phyloP scores from a whole-genome alignment of 2,329 filamentous ascomycete species.

The Tolypocladium sp. region DNA sequence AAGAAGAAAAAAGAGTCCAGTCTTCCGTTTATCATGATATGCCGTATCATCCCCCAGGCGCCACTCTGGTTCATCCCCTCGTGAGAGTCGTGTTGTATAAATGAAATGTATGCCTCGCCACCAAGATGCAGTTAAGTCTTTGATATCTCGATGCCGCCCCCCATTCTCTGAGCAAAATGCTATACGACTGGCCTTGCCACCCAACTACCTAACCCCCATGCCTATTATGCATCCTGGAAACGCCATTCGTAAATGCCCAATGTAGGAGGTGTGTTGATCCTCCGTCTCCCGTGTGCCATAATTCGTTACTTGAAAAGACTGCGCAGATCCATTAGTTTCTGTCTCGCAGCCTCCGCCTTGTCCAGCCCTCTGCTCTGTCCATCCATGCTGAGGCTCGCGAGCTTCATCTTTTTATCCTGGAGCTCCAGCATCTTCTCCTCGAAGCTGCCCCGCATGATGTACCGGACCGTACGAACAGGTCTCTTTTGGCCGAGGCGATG shows the following conservation, averaged over 20 bases:
- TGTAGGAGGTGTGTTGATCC: neutral
- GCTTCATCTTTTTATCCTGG: conserved; percentile 84
- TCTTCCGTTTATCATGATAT: neutral
- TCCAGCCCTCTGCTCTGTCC: conserved; percentile 44
- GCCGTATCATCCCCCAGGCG: neutral
- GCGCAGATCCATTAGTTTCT: conserved; percentile 50
- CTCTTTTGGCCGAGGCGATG: conserved; percentile 85
- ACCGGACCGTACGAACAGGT: conserved; percentile 78
- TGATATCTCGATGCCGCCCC: neutral
- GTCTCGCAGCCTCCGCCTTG: conserved; percentile 46
- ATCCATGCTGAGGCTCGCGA: conserved; percentile 82
- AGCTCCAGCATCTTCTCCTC: conserved; percentile 89
- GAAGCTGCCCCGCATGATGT: conserved; percentile 83
- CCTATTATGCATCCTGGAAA: neutral
- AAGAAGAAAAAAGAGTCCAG: neutral
- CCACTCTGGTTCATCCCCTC: neutral
- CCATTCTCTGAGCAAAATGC: neutral
- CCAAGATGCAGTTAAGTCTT: neutral
- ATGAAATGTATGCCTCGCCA: neutral
- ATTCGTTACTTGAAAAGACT: conserved; percentile 43
- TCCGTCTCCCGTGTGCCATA: neutral
- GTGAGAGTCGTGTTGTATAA: neutral
- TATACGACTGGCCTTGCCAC: neutral
- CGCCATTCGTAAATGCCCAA: neutral
- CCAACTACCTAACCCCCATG: neutral